phyloP scores from a whole-genome alignment of 371 early-diverging fungal genomes.

The Mucor sp. region DNA sequence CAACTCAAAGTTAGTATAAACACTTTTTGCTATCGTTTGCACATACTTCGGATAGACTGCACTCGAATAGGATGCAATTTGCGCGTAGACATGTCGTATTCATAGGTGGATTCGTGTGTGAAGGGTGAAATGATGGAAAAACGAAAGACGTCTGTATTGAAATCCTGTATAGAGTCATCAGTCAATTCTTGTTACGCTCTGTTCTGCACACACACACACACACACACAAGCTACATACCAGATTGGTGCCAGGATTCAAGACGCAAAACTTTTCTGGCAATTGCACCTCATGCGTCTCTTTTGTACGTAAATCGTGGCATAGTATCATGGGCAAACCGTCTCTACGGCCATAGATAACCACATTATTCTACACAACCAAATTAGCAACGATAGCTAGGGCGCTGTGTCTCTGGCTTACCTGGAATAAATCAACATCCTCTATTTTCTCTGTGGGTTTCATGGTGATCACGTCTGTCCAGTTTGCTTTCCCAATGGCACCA shows the following conservation, averaged over 20 bases:
- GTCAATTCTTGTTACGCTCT: too few species aligned
- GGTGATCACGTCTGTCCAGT: slow-evolving; percentile 68
- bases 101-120: slow-evolving; percentile 67
- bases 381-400: background rate
- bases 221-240: slow-evolving; percentile 37
- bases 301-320: slow-evolving; percentile 52
- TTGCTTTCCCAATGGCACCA: slow-evolving; percentile 26
- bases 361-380: slow-evolving; percentile 42
- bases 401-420: slow-evolving; percentile 33
- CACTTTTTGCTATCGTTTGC: background rate
- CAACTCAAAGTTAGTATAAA: background rate
- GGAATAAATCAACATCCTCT: slow-evolving; percentile 84
- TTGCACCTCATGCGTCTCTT: slow-evolving; percentile 49
- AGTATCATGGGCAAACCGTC: slow-evolving; percentile 63
- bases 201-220: too few species aligned
- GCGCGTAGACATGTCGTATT: slow-evolving; percentile 66
- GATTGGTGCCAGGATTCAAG: slow-evolving; percentile 65
- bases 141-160: slow-evolving; percentile 66
- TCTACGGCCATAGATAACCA: slow-evolving; percentile 63
- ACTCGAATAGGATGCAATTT: slow-evolving; percentile 48
- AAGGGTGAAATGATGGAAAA: slow-evolving; percentile 73
- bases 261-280: slow-evolving; percentile 67
- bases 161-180: slow-evolving; percentile 53
- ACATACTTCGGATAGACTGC: slow-evolving; percentile 55
- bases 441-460: slow-evolving; percentile 69